A percentile compares a stretch with the other conserved stretches of the same genome.
phyloP scores from a whole-genome alignment of 768 basidiomycete species.

The Auriculariales sp. region DNA sequence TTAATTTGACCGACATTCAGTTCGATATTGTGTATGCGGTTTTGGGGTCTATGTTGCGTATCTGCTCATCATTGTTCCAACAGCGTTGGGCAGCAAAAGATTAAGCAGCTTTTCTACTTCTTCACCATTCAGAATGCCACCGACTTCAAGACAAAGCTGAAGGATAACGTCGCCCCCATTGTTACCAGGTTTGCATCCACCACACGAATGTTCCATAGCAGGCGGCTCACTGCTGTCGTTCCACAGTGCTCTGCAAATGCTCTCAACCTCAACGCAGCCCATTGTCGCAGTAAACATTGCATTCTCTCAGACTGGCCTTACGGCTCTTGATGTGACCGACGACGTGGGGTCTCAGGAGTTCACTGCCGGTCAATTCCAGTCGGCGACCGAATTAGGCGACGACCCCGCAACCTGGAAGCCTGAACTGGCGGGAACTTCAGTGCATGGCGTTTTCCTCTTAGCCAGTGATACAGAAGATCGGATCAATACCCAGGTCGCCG shows the following conservation, averaged over 20 bases:
- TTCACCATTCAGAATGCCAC: background rate
- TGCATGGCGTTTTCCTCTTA: slow-evolving; percentile 13
- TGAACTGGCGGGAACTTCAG: slow-evolving; percentile 9
- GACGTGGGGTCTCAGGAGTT: slow-evolving; percentile 9
- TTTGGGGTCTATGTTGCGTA: background rate
- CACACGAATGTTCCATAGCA: too few species aligned
- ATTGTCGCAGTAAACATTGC: slow-evolving; percentile 11
- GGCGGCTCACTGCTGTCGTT: too few species aligned
- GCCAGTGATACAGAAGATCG: slow-evolving; percentile 8
- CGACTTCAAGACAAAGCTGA: background rate
- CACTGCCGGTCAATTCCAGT: slow-evolving; percentile 8
- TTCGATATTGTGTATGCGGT: slow-evolving; percentile 6
- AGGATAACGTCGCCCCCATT: background rate
- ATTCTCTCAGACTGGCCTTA: slow-evolving; percentile 10
- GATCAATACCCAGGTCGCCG: background rate
- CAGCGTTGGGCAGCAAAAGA: background rate
- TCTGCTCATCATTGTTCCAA: background rate
- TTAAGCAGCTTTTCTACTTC: background rate
- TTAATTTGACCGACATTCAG: slow-evolving; percentile 5
- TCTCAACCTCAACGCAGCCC: slow-evolving; percentile 7
- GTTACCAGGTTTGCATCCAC: too few species aligned
- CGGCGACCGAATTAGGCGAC: slow-evolving; percentile 11
- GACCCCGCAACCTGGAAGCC: slow-evolving; percentile 7
- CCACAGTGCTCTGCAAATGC: slow-evolving; percentile 1
- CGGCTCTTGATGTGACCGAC: slow-evolving; percentile 10